phyloP scores from a whole-genome alignment of 805 yeast species.

The Grigorovia humatica region DNA sequence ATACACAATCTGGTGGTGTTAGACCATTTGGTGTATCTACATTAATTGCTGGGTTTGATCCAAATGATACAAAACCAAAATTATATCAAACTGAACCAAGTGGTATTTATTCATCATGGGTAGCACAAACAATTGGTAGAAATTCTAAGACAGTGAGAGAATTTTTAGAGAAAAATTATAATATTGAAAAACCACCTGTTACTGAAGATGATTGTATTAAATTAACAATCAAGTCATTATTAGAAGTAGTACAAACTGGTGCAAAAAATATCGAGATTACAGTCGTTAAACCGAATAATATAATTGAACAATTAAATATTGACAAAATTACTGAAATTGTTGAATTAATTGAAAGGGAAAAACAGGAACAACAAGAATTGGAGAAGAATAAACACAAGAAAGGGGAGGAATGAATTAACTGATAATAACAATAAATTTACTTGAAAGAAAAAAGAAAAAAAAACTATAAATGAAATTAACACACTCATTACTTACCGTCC shows the following conservation, averaged over 20 bases:
- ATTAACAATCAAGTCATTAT: conserved; percentile 73
- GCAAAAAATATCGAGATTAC: conserved; percentile 92
- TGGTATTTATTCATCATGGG: conserved; percentile 96
- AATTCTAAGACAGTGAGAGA: conserved; percentile 92
- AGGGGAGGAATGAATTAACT: neutral
- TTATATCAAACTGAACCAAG: conserved; percentile 95
- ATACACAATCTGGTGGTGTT: conserved; percentile 97
- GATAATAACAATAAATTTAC: neutral
- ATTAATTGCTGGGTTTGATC: conserved; percentile 90
- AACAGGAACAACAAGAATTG: conserved; percentile 70
- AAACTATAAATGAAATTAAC: too few relatives aligned
- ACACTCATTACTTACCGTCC: too few relatives aligned
- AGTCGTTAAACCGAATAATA: conserved; percentile 62
- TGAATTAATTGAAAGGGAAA: conserved; percentile 76
- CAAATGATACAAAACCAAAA: conserved; percentile 60
- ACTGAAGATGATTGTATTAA: conserved; percentile 62
- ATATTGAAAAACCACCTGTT: conserved; percentile 40
- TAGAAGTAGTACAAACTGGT: conserved; percentile 97
- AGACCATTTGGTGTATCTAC: conserved; percentile 97
- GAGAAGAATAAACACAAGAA: conserved; percentile 35
- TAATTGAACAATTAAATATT: conserved; percentile 47
- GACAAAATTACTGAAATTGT: conserved; percentile 71
- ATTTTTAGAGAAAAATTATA: conserved; percentile 81
- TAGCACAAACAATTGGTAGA: conserved; percentile 94
- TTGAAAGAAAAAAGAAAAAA: too few relatives aligned